Base-by-base conservation (phyloP, 2,329 filamentous ascomycete species). In the Davidsoniella eucalypti region DNA sequence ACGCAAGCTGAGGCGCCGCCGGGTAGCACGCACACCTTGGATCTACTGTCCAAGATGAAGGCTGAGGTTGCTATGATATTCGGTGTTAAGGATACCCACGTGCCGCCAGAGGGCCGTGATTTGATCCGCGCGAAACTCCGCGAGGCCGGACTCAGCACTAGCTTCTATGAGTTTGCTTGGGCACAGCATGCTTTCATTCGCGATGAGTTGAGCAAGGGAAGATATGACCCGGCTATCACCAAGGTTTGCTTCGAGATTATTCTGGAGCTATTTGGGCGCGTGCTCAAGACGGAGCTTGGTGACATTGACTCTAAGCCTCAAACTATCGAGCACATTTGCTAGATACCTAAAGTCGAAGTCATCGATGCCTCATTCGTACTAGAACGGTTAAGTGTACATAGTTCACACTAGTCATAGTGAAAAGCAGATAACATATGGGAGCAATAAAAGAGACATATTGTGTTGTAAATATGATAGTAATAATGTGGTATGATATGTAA, bases 161-260 rank as follows among this genome's bases (percentile, higher is more conserved):
- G 78, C 60, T 94, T 86, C 63, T 87, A 92, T 65, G 88, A 95
- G 67, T 79, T 84, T 56, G 84, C 86, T n/a, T 90, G 86, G 78
- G 87, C 88, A 3, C 88, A 94, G 65, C 88, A 94, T 68, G 88
- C 88, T 4, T 95, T 95, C 61, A 93, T 95, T 62, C 75, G 88
- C 16, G 88, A 95, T 60, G 88, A 95, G 68, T 69, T 92, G 53
- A 87, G 83, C 64, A 94, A 94, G 67, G 88, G 87, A n/a, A 74
- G 88, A 23, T 95, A 94, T 60, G 88, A 95, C 62, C 85, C 88
- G 1, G 86, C 84, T 17, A 73, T 95, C 52, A 79, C 80, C 3
- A 90, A 87, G 61, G 76, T 90, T 36, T 94, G 88, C 67, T 94
- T 94, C 61, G 85, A 94, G 70, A 82, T 95, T 64, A 66, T 95